A percentile compares a stretch with the other conserved stretches of the same genome.
phyloP scores from a whole-genome alignment of 306 rosid species.

The Inga oerstediana region DNA sequence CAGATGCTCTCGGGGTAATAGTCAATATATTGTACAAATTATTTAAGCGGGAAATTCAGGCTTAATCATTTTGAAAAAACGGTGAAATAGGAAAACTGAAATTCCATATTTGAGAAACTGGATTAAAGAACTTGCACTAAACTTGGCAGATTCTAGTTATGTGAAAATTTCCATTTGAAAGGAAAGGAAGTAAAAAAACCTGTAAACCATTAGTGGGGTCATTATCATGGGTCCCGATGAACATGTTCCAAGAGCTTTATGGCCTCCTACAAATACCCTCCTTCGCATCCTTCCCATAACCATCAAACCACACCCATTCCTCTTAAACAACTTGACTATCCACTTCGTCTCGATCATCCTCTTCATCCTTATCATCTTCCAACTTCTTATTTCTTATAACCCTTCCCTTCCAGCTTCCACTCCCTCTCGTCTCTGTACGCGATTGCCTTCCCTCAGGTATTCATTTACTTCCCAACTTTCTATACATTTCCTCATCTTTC shows the following conservation, averaged over 20 bases:
- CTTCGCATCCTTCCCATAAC: conserved; percentile 31
- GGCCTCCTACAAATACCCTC: conserved; percentile 76
- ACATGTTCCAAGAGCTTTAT: conserved; percentile 53
- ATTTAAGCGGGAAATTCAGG: too few species aligned
- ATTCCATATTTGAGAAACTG: background rate
- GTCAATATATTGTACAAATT: background rate
- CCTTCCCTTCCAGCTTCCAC: conserved; percentile 33
- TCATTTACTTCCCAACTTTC: background rate
- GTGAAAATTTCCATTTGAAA: background rate
- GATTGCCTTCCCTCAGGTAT: conserved; percentile 46
- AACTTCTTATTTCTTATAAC: background rate
- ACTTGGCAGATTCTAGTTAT: background rate
- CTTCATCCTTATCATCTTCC: background rate
- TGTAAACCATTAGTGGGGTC: conserved; percentile 24
- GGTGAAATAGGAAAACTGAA: background rate
- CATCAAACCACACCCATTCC: conserved; percentile 54
- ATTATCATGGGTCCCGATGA: conserved; percentile 42
- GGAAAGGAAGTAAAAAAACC: background rate
- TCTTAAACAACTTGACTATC: conserved; percentile 25
- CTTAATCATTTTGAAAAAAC: background rate
- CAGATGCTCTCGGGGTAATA: background rate
- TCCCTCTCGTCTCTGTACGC: conserved; percentile 46
- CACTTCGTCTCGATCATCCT: conserved; percentile 14
- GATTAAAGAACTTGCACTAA: background rate
- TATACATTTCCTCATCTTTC: background rate